phyloP scores from a whole-genome alignment of 2,329 filamentous ascomycete genomes.

The Exophiala sideris region DNA sequence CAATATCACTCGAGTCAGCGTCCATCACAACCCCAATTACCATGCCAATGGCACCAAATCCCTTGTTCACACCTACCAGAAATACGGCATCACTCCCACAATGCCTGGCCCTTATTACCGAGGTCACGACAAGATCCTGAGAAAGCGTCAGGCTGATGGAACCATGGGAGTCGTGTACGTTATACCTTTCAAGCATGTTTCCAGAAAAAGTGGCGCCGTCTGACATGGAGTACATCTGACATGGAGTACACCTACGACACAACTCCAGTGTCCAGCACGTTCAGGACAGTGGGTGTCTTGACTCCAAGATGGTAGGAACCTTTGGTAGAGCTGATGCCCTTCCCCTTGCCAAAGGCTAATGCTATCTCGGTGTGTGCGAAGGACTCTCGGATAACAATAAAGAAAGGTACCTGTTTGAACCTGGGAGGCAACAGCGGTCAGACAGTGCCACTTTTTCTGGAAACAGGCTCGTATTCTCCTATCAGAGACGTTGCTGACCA shows the following conservation, averaged over 20 bases:
- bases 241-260: no score
- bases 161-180: constrained; percentile 15
- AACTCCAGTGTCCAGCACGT: no score
- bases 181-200: not conserved
- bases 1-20: constrained; percentile 41
- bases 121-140: constrained; percentile 39
- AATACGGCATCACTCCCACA: constrained; percentile 62
- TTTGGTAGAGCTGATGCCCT: no score
- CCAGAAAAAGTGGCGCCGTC: no score
- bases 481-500: not conserved
- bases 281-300: no score
- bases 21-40: constrained; percentile 59
- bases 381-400: no score
- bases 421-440: no score
- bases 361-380: not conserved
- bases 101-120: constrained; percentile 60
- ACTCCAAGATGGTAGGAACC: no score
- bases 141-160: constrained; percentile 14
- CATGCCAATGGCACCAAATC: constrained; percentile 59
- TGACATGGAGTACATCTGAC: no score
- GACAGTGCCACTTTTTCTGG: no score
- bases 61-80: constrained; percentile 59
- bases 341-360: not conserved
- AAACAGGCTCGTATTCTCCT: no score
- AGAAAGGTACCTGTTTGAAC: no score